These are phyloP conservation scores for Diaporthe sp. DNA, from an alignment of 2,329 filamentous ascomycete species.

Conservation along the genomic window DNA sequence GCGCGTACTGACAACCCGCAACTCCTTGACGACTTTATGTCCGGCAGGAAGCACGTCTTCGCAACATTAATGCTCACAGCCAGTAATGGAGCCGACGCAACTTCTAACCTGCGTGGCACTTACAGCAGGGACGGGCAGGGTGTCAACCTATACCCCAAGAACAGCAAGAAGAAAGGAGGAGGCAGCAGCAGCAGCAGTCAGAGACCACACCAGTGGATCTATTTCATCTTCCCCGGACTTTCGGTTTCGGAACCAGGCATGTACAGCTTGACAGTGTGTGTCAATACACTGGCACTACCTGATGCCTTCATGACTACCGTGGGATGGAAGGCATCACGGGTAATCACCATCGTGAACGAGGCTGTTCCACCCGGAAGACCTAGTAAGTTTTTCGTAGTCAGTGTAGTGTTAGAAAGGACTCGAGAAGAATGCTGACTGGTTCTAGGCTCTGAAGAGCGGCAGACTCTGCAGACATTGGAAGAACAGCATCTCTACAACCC, in stretches of 20 bases:
- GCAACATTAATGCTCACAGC: conserved; percentile 10
- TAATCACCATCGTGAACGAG: conserved; percentile 12
- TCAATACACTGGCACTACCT: neutral
- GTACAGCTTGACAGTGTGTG: conserved; percentile 1
- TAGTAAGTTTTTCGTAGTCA: neutral
- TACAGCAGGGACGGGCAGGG: conserved; percentile 6
- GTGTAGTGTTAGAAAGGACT: neutral
- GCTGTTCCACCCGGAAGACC: neutral
- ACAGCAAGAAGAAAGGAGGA: neutral
- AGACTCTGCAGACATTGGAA: neutral
- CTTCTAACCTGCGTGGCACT: neutral
- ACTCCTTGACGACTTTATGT: neutral
- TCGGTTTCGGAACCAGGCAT: neutral
- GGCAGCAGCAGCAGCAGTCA: conserved; percentile 28
- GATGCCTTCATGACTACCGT: neutral
- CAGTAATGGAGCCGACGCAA: conserved; percentile 2
- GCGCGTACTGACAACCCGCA: conserved; percentile 23
- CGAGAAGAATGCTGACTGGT: neutral
- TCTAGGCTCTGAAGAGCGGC: neutral
- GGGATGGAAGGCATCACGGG: conserved; percentile 6
- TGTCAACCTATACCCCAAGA: neutral
- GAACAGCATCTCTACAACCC: neutral
- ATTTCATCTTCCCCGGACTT: conserved; percentile 27
- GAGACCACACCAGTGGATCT: conserved; percentile 19
- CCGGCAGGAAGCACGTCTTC: neutral